Evolutionary conservation across 83 land plant species (phyloP), one percentile per base, ranked within the genome.

Genomic region (Thuja plicata): DNA sequence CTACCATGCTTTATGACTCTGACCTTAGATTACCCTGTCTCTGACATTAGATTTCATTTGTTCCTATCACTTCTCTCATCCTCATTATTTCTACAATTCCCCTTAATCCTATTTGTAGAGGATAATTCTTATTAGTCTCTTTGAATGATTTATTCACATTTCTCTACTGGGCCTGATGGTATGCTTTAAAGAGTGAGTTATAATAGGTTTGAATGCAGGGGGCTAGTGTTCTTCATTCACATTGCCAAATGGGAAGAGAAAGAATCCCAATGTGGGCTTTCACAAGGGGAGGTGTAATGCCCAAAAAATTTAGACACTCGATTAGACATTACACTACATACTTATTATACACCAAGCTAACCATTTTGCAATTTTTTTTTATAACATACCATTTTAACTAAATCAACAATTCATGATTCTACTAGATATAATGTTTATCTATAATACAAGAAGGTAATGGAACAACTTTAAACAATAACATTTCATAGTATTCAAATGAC

Each of bases 1-100:
- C 96, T 89, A 91, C 95, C 17, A 62, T 92, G 45, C 92, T 95
- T 87, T 93, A 84, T 70, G 87, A 89, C 38, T 77, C 38, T 88
- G 37, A 43, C 89, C 27, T 5, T 88, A 88, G 48, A 52, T 19
- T 7, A 27, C 37, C 41, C 24, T 54, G 27, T 16, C 41, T 88
- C 19, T 82, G 71, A 10, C 62, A 40, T n/a, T 71, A 88, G 16
- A 40, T 86, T 37, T 86, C 35, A 34, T 38, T 8, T 34, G 86
- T 66, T 43, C 84, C 7, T n/a, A 37, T 80, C 84, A 8, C 19
- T 6, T 3, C 27, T 24, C n/a, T n/a, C 84, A 81, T 24, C 84
- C n/a, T 82, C 84, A 82, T 10, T 43, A 82, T 82, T 84, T 50
- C 55, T 84, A 30, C 43, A 34, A 74, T 16, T 0, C 78, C 17